Conservation (phyloP, 768 basidiomycete species). For the Agaricus subrufescens region DNA sequence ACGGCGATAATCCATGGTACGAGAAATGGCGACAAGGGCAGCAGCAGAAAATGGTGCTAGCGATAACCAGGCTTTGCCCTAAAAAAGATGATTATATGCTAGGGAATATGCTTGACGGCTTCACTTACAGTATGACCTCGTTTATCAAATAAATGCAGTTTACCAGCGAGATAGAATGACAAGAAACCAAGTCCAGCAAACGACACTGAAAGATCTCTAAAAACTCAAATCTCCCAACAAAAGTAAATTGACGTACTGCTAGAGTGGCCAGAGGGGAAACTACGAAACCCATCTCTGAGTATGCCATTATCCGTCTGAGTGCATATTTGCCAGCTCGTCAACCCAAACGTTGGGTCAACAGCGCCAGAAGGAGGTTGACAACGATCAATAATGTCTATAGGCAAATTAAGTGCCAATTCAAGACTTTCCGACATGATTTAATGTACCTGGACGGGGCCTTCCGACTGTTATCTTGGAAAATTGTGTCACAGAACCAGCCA, state of each 20-base stretch:
- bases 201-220: slow-evolving; percentile 50
- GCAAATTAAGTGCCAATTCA: neutral
- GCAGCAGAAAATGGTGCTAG: slow-evolving; percentile 76
- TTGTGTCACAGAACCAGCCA: slow-evolving; percentile 82
- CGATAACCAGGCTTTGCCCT: slow-evolving; percentile 83
- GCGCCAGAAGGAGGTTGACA: slow-evolving; percentile 68
- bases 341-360: slow-evolving; percentile 63
- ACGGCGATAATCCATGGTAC: slow-evolving; percentile 93
- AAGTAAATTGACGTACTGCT: slow-evolving; percentile 50
- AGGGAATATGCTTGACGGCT: slow-evolving; percentile 1
- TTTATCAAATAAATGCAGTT: slow-evolving; percentile 85
- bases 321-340: slow-evolving; percentile 76
- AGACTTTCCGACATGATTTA: neutral
- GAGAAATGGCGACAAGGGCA: slow-evolving; percentile 72
- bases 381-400: slow-evolving; percentile 56
- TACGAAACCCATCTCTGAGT: slow-evolving; percentile 82
- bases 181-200: slow-evolving; percentile 93
- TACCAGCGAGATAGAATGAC: slow-evolving; percentile 85
- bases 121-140: slow-evolving; percentile 62
- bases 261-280: slow-evolving; percentile 90
- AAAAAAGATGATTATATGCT: slow-evolving; percentile 5
- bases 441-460: slow-evolving; percentile 77
- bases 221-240: neutral
- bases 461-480: slow-evolving; percentile 85
- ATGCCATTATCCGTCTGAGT: slow-evolving; percentile 57